Percentiles rank a stretch among this genome's conserved stretches.
Evolutionary conservation across 2,329 filamentous ascomycete genomes (phyloP).

Genomic region (Fusarium sp.): DNA sequence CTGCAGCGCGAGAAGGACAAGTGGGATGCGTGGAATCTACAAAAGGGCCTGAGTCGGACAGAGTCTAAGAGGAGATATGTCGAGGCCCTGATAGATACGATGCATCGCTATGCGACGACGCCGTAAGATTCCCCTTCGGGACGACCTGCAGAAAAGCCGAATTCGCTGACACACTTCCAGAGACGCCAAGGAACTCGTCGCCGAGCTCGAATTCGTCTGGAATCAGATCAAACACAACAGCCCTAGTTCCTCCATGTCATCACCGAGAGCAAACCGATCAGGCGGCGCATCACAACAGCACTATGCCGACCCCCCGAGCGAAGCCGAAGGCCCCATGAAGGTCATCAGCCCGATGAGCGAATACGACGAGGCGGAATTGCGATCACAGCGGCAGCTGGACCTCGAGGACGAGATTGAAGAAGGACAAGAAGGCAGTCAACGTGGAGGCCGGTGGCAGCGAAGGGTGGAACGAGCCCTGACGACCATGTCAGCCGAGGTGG

Average conservation of each 20-base stretch:
- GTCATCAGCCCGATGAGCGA: conserved; percentile 89
- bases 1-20: conserved; percentile 72
- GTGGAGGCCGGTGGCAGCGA: conserved; percentile 76
- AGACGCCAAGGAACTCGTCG: conserved; percentile 87
- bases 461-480: conserved; percentile 88
- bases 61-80: conserved; percentile 96
- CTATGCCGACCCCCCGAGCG: conserved; percentile 61
- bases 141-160: background rate
- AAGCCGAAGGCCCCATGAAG: conserved; percentile 70
- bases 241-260: conserved; percentile 71
- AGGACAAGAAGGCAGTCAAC: conserved; percentile 43
- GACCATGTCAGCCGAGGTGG: conserved; percentile 91
- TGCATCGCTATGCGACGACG: conserved; percentile 95
- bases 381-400: conserved; percentile 62
- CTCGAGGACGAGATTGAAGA: conserved; percentile 60
- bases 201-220: conserved; percentile 99
- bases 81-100: conserved; percentile 92
- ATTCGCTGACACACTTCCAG: conserved; percentile 52
- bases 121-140: conserved; percentile 62
- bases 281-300: conserved; percentile 53
- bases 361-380: conserved; percentile 75
- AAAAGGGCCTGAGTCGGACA: conserved; percentile 84
- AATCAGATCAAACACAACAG: conserved; percentile 94
- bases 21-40: conserved; percentile 96
- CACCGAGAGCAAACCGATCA: conserved; percentile 60